phyloP scores from a whole-genome alignment of 345 rosid genomes.

The Pugionium dolabratum region DNA sequence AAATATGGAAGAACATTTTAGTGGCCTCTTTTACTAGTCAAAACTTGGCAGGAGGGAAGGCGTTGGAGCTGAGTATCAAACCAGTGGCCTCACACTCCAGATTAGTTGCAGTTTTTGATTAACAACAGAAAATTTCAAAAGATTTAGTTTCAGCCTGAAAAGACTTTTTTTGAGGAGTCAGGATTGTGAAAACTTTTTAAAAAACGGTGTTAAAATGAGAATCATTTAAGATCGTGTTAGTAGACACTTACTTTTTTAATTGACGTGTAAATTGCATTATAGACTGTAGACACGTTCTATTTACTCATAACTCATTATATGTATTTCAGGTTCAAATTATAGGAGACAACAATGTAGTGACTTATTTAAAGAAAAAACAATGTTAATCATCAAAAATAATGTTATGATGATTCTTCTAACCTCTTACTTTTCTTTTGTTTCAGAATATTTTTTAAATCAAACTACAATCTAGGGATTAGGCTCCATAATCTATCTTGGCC shows the following conservation, averaged over 20 bases:
- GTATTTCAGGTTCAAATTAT: too few relatives aligned
- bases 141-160: slow-evolving; percentile 11
- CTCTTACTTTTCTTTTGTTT: too few relatives aligned
- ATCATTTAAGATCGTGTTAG: slow-evolving; percentile 15
- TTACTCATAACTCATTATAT: too few relatives aligned
- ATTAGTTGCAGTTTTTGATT: neutral
- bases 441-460: too few relatives aligned
- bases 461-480: too few relatives aligned
- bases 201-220: neutral
- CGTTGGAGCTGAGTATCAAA: slow-evolving; percentile 6
- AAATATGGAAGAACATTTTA: slow-evolving; percentile 81
- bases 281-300: slow-evolving; percentile 1
- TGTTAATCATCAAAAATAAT: too few relatives aligned
- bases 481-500: too few relatives aligned
- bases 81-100: slow-evolving; percentile 19
- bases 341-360: too few relatives aligned
- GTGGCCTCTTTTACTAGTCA: too few relatives aligned
- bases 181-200: neutral
- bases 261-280: slow-evolving; percentile 10
- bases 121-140: neutral
- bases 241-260: slow-evolving; percentile 11
- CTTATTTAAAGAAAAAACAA: too few relatives aligned
- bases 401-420: too few relatives aligned
- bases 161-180: neutral
- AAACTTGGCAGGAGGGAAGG: slow-evolving; percentile 8